A percentile compares a stretch with the other conserved stretches of the same genome.
Evolutionary conservation across 257 asterid genomes (phyloP).

Genomic region (Solanum arcanum): DNA sequence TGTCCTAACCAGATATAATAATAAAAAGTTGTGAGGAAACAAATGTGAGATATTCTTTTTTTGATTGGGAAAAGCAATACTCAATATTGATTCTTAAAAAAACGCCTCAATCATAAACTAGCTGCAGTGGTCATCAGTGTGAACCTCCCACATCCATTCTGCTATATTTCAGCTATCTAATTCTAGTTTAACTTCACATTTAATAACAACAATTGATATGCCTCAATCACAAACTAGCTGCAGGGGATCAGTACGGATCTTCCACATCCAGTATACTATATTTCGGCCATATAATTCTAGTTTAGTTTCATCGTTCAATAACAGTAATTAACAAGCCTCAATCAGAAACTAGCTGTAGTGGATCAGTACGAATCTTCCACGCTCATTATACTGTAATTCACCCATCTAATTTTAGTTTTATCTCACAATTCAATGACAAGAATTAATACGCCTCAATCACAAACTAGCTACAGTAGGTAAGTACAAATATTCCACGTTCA

Average conservation of each 20-base stretch:
- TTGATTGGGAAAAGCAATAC: background rate
- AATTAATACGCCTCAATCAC: background rate
- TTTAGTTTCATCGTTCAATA: too few relatives aligned
- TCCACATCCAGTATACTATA: too few relatives aligned
- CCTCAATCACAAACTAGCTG: too few relatives aligned
- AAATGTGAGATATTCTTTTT: background rate
- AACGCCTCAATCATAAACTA: background rate
- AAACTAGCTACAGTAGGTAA: background rate
- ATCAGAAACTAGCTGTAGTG: background rate
- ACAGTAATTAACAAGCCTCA: too few relatives aligned
- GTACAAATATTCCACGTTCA: background rate
- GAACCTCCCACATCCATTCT: background rate
- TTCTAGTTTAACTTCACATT: background rate
- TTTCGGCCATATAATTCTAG: too few relatives aligned
- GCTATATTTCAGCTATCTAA: background rate
- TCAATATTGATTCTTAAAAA: background rate
- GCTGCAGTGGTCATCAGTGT: background rate
- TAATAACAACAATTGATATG: too few relatives aligned
- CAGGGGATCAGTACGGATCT: too few relatives aligned
- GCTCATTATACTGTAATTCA: background rate
- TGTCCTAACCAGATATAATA: constrained; percentile 30
- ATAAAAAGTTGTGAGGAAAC: background rate
- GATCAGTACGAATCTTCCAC: background rate
- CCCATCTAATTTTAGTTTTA: background rate
- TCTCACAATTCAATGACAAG: background rate